Evolutionary conservation across 495 filamentous ascomycete species (phyloP).

Genomic region (Aspergillus conjunctus): DNA sequence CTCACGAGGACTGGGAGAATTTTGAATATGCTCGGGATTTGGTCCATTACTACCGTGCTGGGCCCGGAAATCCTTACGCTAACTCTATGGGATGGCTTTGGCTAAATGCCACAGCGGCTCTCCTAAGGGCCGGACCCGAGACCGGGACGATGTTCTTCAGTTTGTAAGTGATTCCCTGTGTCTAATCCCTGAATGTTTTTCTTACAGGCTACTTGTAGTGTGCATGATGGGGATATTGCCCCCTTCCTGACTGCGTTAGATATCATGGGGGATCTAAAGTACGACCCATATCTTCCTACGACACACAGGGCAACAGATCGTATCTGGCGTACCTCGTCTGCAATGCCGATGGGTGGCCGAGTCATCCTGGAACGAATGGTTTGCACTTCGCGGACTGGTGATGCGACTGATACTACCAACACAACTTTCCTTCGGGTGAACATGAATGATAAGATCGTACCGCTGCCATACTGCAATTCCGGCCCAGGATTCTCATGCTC

Average conservation of each 20-base stretch:
- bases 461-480: constrained; percentile 50
- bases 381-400: constrained; percentile 31
- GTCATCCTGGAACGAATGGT: constrained; percentile 57
- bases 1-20: constrained; percentile 54
- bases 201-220: constrained; percentile 36
- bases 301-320: constrained; percentile 43
- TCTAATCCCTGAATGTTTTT: background rate
- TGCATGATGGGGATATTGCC: constrained; percentile 62
- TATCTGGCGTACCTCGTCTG: constrained; percentile 56
- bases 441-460: constrained; percentile 60
- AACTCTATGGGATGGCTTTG: constrained; percentile 63
- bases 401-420: constrained; percentile 8
- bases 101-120: constrained; percentile 58
- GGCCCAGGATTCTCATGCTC: constrained; percentile 59
- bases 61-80: constrained; percentile 60
- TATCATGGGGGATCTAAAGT: constrained; percentile 47
- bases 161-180: constrained; percentile 46
- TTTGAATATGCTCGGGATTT: constrained; percentile 66
- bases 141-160: constrained; percentile 58
- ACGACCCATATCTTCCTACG: constrained; percentile 44
- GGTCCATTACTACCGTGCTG: constrained; percentile 61
- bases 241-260: constrained; percentile 58
- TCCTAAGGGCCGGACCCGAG: constrained; percentile 50
- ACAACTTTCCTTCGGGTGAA: constrained; percentile 54
- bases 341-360: constrained; percentile 61